Evolutionary conservation across 495 filamentous ascomycete species (phyloP).

Genomic region (Penicillium coffeae): DNA sequence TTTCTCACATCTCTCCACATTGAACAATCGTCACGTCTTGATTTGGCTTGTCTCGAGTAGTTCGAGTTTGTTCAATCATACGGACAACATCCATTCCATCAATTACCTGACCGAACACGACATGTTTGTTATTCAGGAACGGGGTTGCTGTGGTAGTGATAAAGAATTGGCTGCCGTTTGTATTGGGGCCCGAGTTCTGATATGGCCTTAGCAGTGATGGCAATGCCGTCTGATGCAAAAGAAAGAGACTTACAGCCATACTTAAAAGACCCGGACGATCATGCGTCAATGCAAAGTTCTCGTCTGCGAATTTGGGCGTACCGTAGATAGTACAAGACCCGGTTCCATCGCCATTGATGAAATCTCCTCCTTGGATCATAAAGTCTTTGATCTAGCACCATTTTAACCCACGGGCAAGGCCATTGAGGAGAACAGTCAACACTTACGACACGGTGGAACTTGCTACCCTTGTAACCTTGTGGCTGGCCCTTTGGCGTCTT

Average conservation of each 20-base stretch:
- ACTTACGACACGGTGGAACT: constrained; percentile 89
- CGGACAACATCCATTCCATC: constrained; percentile 84
- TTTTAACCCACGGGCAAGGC: no score
- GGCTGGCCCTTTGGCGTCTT: constrained; percentile 77
- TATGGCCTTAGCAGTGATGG: background rate
- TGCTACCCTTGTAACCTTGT: constrained; percentile 89
- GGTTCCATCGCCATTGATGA: constrained; percentile 89
- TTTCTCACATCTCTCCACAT: constrained; percentile 88
- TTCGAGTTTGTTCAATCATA: constrained; percentile 88
- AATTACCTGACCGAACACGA: constrained; percentile 89
- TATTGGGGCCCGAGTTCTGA: constrained; percentile 88
- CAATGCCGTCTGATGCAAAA: background rate
- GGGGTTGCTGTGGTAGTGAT: constrained; percentile 83
- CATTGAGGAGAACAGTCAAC: background rate
- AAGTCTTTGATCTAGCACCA: constrained; percentile 97
- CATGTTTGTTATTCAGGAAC: constrained; percentile 91
- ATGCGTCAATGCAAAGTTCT: constrained; percentile 82
- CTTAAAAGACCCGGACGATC: constrained; percentile 74
- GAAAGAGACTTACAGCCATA: constrained; percentile 73
- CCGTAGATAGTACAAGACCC: constrained; percentile 87
- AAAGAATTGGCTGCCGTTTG: constrained; percentile 97
- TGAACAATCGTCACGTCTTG: constrained; percentile 80
- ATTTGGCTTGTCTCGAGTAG: constrained; percentile 73
- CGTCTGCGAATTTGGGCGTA: constrained; percentile 78
- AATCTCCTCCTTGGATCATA: constrained; percentile 97